These are phyloP conservation scores for Phytomonas serpens DNA, from an alignment of 208 protist species.

Conservation along the genomic window DNA sequence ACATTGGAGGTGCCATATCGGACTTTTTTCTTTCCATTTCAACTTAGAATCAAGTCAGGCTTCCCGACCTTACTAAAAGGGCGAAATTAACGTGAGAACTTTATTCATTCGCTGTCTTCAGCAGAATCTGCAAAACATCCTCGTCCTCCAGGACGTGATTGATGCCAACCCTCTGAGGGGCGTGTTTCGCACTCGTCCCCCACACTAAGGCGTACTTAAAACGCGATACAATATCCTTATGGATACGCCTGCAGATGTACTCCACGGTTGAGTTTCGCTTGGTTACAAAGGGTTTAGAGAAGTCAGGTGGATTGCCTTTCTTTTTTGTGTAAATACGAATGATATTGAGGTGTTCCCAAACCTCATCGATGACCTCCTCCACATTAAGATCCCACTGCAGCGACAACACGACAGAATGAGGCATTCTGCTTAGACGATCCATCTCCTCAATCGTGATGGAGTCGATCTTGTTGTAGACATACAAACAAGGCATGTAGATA, in stretches of 20 bases:
- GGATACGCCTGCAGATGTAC: slow-evolving; percentile 92
- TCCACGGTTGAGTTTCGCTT: slow-evolving; percentile 82
- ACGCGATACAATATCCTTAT: slow-evolving; percentile 87
- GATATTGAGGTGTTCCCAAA: slow-evolving; percentile 95
- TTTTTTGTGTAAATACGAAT: slow-evolving; percentile 97
- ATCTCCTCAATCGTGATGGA: slow-evolving; percentile 95
- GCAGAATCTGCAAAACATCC: slow-evolving; percentile 90
- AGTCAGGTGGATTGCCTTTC: slow-evolving; percentile 92
- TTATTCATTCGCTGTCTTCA: slow-evolving; percentile 86
- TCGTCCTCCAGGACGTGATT: slow-evolving; percentile 84
- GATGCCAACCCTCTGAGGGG: slow-evolving; percentile 93
- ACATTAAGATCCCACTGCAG: slow-evolving; percentile 91
- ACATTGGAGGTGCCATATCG: neutral
- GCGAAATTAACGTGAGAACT: neutral
- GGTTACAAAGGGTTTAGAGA: slow-evolving; percentile 92
- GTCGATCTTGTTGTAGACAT: slow-evolving; percentile 97
- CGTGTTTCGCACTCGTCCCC: slow-evolving; percentile 95
- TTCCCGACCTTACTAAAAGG: neutral
- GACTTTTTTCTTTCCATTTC: neutral
- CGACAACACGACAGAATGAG: slow-evolving; percentile 86
- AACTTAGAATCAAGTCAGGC: neutral
- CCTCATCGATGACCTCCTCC: slow-evolving; percentile 91
- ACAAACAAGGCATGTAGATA: slow-evolving; percentile 90
- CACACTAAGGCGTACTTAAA: slow-evolving; percentile 95
- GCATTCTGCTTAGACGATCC: slow-evolving; percentile 87